A percentile compares a stretch with the other conserved stretches of the same genome.
These are phyloP conservation scores for Ophiostoma sp. DNA, from an alignment of 2,329 filamentous ascomycete genomes.

Conservation along the genomic window DNA sequence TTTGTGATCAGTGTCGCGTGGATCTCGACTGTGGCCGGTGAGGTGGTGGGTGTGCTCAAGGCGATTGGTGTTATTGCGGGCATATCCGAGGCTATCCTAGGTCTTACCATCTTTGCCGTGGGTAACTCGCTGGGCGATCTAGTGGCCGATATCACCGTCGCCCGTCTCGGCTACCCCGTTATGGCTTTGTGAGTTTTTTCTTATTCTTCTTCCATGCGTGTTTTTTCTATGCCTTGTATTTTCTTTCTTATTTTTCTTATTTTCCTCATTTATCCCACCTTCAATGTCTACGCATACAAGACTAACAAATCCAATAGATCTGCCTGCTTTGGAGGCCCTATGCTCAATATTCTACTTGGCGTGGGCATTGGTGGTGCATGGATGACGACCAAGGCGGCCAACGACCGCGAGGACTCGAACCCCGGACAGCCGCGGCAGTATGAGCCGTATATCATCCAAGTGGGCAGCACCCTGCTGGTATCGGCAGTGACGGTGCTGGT, in stretches of 20 bases:
- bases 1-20: constrained; percentile 90
- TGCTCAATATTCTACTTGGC: constrained; percentile 94
- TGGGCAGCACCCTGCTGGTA: constrained; percentile 79
- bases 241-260: neutral
- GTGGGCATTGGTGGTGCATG: constrained; percentile 88
- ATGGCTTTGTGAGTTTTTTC: constrained; percentile 65
- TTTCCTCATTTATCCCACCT: no score
- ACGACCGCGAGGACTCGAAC: constrained; percentile 60
- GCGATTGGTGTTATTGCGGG: constrained; percentile 84
- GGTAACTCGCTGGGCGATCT: constrained; percentile 93
- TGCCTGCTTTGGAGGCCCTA: constrained; percentile 95
- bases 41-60: constrained; percentile 93
- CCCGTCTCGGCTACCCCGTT: constrained; percentile 86
- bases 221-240: neutral
- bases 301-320: constrained; percentile 44
- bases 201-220: constrained; percentile 26
- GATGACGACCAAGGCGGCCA: constrained; percentile 70
- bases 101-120: constrained; percentile 91
- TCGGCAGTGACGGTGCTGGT: constrained; percentile 77
- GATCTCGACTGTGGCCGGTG: constrained; percentile 92
- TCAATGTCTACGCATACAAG: no score
- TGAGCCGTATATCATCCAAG: constrained; percentile 73
- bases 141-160: constrained; percentile 91
- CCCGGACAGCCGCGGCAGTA: constrained; percentile 61
- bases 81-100: constrained; percentile 91